Conservation (phyloP, 768 basidiomycete species). For the Mycena maculata region DNA sequence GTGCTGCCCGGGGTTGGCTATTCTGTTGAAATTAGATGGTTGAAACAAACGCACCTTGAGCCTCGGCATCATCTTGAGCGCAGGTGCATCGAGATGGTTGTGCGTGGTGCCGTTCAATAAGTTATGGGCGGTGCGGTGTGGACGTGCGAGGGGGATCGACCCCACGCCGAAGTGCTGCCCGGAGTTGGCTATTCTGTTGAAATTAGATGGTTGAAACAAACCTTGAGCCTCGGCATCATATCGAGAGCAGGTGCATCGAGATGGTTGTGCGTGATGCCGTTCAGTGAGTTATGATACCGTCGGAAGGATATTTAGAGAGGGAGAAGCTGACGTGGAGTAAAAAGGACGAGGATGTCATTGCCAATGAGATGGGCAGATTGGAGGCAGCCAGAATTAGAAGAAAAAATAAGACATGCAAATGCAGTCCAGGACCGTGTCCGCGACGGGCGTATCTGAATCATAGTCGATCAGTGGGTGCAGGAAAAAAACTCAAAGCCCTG, state of each 20-base stretch:
- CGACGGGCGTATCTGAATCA: neutral
- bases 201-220: neutral
- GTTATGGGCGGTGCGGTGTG: too few species aligned
- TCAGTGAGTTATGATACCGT: too few species aligned
- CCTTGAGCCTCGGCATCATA: slow-evolving; percentile 60
- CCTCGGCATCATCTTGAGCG: slow-evolving; percentile 65
- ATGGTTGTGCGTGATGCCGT: slow-evolving; percentile 54
- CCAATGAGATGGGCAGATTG: too few species aligned
- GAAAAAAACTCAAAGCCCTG: neutral
- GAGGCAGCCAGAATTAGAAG: slow-evolving; percentile 44
- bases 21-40: neutral
- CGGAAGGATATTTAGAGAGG: too few species aligned
- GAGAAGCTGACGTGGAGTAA: too few species aligned
- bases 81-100: slow-evolving; percentile 68
- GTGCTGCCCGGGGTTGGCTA: slow-evolving; percentile 37
- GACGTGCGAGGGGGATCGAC: slow-evolving; percentile 51
- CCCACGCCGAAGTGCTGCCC: slow-evolving; percentile 58
- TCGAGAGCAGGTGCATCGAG: slow-evolving; percentile 72
- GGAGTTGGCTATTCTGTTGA: slow-evolving; percentile 43
- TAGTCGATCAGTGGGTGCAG: neutral
- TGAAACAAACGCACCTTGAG: slow-evolving; percentile 38
- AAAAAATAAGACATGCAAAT: neutral
- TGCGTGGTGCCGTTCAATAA: slow-evolving; percentile 53
- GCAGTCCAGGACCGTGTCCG: neutral
- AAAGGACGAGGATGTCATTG: too few species aligned